phyloP scores from a whole-genome alignment of 257 asterid genomes.

The Fraxinus cuspidata region DNA sequence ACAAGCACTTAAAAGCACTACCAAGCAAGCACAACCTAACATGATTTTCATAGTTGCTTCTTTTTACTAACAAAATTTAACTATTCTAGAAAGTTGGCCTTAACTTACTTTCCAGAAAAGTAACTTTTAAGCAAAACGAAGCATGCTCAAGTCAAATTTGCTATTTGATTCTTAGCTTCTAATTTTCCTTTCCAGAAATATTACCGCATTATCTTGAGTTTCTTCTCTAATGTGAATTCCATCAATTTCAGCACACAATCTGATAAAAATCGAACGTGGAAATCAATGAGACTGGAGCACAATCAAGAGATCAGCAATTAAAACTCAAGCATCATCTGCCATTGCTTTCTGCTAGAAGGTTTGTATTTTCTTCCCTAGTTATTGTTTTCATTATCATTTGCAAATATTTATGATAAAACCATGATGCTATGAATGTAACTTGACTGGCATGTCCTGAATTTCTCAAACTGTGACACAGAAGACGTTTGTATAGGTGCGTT shows the following conservation, averaged over 20 bases:
- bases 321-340: not conserved
- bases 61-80: not conserved
- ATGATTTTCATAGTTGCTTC: not conserved
- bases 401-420: not conserved
- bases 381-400: not conserved
- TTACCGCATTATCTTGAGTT: not conserved
- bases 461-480: not conserved
- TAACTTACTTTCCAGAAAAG: not conserved
- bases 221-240: not conserved
- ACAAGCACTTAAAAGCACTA: no score
- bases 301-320: not conserved
- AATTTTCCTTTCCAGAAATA: not conserved
- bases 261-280: not conserved
- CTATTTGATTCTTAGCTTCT: not conserved
- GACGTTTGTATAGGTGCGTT: not conserved
- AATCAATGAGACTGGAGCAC: not conserved
- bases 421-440: not conserved
- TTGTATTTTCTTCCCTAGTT: not conserved
- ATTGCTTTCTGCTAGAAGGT: not conserved
- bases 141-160: not conserved
- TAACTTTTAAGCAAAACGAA: not conserved
- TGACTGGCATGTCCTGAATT: not conserved
- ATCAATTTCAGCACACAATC: not conserved
- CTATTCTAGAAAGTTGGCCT: not conserved
- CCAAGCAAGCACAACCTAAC: no score